Conservation (phyloP, 73 alveolate species). For the Effrenium voratum region DNA sequence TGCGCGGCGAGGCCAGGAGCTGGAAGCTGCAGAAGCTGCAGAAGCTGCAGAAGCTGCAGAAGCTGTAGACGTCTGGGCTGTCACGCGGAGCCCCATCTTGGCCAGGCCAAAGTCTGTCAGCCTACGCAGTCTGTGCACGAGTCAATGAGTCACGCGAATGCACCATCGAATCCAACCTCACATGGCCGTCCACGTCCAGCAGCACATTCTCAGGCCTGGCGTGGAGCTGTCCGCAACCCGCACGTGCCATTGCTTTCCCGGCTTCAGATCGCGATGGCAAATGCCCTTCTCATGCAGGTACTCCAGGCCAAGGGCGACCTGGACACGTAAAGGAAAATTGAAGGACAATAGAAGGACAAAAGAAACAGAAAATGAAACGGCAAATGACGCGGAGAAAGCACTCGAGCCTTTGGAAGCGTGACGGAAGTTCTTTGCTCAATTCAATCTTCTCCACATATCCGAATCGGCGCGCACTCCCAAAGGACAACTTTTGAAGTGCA, state of each 20-base stretch:
- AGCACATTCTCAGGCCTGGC: slow-evolving; percentile 83
- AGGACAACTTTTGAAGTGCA: no score
- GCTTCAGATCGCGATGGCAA: slow-evolving; percentile 68
- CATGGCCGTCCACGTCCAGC: slow-evolving; percentile 68
- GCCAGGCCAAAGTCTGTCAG: slow-evolving; percentile 85
- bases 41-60: background rate
- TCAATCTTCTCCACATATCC: no score
- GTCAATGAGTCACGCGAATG: background rate
- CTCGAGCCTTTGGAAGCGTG: no score
- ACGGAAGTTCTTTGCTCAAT: no score
- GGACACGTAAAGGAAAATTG: no score
- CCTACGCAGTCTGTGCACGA: background rate
- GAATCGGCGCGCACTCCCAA: no score
- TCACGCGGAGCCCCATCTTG: slow-evolving; percentile 63
- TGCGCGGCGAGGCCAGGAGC: background rate
- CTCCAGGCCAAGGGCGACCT: slow-evolving; percentile 70
- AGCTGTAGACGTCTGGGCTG: no score
- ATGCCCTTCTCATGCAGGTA: slow-evolving; percentile 68
- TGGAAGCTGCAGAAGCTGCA: no score
- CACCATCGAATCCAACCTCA: background rate
- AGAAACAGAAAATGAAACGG: no score
- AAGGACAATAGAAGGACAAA: no score
- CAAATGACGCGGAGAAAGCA: no score
- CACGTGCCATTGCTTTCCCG: no score
- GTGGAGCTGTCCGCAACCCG: background rate